Percentiles rank a stretch among this genome's conserved stretches.
These are phyloP conservation scores for Phytophthora crassamura DNA, from an alignment of 352 stramenopile species.

Conservation along the genomic window DNA sequence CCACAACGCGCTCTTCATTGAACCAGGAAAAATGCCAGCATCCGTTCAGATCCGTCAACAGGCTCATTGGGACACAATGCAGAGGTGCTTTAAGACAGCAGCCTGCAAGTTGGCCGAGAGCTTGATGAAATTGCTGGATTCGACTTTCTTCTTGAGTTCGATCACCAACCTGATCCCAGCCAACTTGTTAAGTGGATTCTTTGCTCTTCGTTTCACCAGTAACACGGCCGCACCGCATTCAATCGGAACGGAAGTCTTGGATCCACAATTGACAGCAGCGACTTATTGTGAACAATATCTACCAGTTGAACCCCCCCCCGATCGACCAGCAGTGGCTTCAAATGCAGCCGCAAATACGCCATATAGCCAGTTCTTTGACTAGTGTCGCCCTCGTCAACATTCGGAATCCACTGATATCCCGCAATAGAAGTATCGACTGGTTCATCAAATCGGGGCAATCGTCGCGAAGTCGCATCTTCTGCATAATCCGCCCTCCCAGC, in stretches of 20 bases:
- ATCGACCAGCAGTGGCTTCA: constrained; percentile 34
- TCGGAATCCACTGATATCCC: constrained; percentile 30
- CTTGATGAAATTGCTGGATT: constrained; percentile 29
- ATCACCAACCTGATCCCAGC: constrained; percentile 40
- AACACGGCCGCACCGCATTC: constrained; percentile 42
- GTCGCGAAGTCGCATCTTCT: constrained; percentile 27
- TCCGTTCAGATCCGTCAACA: constrained; percentile 42
- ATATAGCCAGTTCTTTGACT: constrained; percentile 34
- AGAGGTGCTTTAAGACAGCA: constrained; percentile 35
- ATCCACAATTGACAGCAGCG: constrained; percentile 27
- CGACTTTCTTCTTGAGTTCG: constrained; percentile 31
- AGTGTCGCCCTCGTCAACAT: constrained; percentile 18
- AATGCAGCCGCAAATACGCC: constrained; percentile 39
- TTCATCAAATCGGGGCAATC: constrained; percentile 26
- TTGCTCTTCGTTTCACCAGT: constrained; percentile 34
- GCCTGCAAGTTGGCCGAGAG: constrained; percentile 36
- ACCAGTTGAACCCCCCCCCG: constrained; percentile 25
- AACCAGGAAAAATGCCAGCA: constrained; percentile 40
- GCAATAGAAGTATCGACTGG: constrained; percentile 34
- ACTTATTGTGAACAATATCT: constrained; percentile 31
- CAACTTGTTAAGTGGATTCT: constrained; percentile 32
- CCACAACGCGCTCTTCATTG: constrained; percentile 25
- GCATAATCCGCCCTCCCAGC: too few species aligned
- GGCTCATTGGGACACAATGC: constrained; percentile 30
- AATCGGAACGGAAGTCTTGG: constrained; percentile 39